Evolutionary conservation across 2,329 filamentous ascomycete genomes (phyloP).

Genomic region (Monosporascus cannonballus): DNA sequence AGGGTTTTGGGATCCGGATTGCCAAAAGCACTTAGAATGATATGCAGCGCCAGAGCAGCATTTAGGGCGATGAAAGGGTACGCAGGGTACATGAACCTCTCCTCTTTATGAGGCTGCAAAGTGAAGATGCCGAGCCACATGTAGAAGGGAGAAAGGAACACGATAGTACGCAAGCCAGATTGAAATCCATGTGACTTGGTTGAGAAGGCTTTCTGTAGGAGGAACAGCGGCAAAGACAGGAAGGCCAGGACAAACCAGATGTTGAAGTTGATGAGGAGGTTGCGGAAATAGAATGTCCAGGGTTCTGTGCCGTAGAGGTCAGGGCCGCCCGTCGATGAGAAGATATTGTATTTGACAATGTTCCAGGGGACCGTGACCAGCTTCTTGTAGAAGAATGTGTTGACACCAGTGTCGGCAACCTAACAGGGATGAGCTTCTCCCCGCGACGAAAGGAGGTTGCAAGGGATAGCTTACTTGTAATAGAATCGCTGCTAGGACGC

Average conservation of each 20-base stretch:
- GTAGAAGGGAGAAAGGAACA: constrained; percentile 83
- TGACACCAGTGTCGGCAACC: constrained; percentile 64
- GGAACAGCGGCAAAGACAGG: constrained; percentile 65
- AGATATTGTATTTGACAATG: constrained; percentile 93
- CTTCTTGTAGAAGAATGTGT: constrained; percentile 81
- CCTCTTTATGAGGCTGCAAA: constrained; percentile 91
- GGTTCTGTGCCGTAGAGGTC: constrained; percentile 93
- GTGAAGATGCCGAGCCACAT: constrained; percentile 92
- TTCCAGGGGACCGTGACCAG: constrained; percentile 77
- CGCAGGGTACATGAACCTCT: constrained; percentile 96
- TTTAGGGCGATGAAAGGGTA: constrained; percentile 90
- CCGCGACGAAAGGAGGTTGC: background rate
- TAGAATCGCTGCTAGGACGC: constrained; percentile 57
- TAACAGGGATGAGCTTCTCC: constrained; percentile 28
- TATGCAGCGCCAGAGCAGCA: constrained; percentile 77
- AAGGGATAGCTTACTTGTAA: constrained; percentile 56
- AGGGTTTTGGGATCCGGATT: constrained; percentile 61
- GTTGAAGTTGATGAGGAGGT: constrained; percentile 90
- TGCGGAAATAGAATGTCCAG: constrained; percentile 94
- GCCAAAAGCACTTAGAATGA: constrained; percentile 69
- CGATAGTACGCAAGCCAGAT: constrained; percentile 66
- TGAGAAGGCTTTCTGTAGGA: constrained; percentile 63
- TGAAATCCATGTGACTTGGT: constrained; percentile 57
- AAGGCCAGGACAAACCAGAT: constrained; percentile 84
- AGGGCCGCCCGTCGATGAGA: constrained; percentile 74